Base-by-base conservation (phyloP, 2,329 filamentous ascomycete genomes). In the Pezicula rhizophila region DNA sequence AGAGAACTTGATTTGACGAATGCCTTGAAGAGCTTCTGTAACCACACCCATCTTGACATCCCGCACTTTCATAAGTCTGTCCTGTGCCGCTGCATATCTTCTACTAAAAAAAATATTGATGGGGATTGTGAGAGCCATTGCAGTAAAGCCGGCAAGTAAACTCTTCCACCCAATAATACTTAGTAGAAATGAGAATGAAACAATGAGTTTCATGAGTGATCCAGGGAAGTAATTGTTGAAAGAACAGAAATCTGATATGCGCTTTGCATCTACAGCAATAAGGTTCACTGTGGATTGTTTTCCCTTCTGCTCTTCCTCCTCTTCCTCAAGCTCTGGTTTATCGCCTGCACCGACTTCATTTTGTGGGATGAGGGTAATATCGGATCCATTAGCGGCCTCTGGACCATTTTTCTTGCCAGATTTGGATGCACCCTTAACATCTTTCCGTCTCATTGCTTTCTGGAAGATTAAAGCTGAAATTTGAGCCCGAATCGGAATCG, bases 1-100 rank as follows among this genome's bases (percentile, higher is more conserved):
- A 0, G 86, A 86, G 57, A 92, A 90, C 60, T 93, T 93, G 68
- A 93, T 89, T 65, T 93, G 88, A 1, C 87, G 79, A 54, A 92
- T 91, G 7, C 87, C 87, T 57, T 87, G 79, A 1, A 93, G 69
- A 0, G 84, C 85, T 64, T 93, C 87, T 1, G 86, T 87, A 26
- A 93, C 77, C 12, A 90, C 77, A 0, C 78, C 83, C 67, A 90
- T 76, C 66, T 91, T 92, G 47, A 80, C 74, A 63, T 92, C 88
- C 40, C 87, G 75, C 25, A 83, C 74, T 61, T 85, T 87, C 86
- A 91, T 91, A 44, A 92, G 66, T 44, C 74, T 70, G 48, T 85
- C 83, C 59, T 89, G 84, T 4, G 82, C 77, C 18, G 69, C 71
- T 1, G 82, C 71, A 59, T 89, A 88, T 17, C 72, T 71, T 60